Evolutionary conservation across 768 basidiomycete species (phyloP).

Genomic region (button mushroom (Agaricus bisporus)): DNA sequence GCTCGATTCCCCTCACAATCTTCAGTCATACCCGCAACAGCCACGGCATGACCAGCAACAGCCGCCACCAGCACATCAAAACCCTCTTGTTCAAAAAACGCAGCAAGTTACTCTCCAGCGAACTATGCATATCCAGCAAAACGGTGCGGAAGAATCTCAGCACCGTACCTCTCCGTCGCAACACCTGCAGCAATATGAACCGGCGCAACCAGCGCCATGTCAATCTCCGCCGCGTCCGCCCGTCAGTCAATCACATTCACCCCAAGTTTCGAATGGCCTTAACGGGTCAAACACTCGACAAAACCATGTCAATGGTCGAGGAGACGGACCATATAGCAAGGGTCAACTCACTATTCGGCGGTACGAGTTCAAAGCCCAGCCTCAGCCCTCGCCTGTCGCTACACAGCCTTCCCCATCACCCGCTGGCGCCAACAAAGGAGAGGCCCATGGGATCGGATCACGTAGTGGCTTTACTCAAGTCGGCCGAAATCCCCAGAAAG

Average conservation of each 20-base stretch:
- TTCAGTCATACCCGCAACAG: constrained; percentile 2
- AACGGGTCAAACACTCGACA: background rate
- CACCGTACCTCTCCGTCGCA: too few relatives aligned
- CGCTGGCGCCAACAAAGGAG: background rate
- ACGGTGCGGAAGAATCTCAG: too few relatives aligned
- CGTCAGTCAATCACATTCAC: background rate
- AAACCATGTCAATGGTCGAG: background rate
- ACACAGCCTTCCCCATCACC: background rate
- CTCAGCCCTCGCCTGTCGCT: background rate
- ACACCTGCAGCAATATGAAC: constrained; percentile 8
- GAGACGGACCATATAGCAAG: background rate
- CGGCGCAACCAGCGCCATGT: constrained; percentile 6
- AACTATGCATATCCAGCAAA: background rate
- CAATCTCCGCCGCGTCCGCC: background rate
- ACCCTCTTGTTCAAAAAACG: background rate
- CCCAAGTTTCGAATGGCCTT: background rate
- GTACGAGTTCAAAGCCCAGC: background rate
- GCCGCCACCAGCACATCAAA: background rate
- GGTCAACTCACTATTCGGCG: constrained; percentile 2
- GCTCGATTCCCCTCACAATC: constrained; percentile 18
- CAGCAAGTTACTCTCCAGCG: background rate
- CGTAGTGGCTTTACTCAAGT: background rate
- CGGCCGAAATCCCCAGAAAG: constrained; percentile 2
- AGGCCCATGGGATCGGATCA: background rate
- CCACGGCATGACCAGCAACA: background rate